A percentile compares a stretch with the other conserved stretches of the same genome.
Evolutionary conservation across 202 grass and related monocot genomes (phyloP).

Genomic region (Thinopyrum obtusiflorum): DNA sequence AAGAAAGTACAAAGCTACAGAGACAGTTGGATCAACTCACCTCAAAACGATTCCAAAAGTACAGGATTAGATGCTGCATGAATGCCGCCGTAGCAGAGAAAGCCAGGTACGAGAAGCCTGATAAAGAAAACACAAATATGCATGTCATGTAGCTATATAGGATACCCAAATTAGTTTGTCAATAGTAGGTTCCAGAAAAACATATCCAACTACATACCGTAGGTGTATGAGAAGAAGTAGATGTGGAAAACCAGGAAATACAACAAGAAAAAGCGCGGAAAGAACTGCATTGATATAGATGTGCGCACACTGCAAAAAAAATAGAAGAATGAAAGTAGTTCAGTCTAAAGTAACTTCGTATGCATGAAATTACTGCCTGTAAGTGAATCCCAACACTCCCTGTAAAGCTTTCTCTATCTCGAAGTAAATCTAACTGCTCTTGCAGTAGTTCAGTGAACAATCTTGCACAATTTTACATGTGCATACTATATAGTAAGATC

Average conservation of each 20-base stretch:
- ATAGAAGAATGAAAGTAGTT: conserved; percentile 18
- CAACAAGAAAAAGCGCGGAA: conserved; percentile 98
- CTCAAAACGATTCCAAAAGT: conserved; percentile 99
- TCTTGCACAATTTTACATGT: background rate
- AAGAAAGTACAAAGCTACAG: conserved; percentile 12
- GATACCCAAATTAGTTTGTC: background rate
- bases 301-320: conserved; percentile 73
- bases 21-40: conserved; percentile 35
- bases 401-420: background rate
- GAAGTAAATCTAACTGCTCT: background rate
- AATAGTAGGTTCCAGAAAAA: background rate
- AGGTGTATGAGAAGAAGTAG: conserved; percentile 97
- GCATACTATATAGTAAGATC: background rate
- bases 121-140: conserved; percentile 16
- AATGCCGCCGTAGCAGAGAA: conserved; percentile 94
- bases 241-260: conserved; percentile 99
- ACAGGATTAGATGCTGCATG: conserved; percentile 98
- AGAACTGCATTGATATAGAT: conserved; percentile 99
- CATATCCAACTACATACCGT: conserved; percentile 48
- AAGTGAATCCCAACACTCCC: background rate
- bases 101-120: conserved; percentile 96
- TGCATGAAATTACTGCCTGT: background rate
- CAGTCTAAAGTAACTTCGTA: conserved; percentile 21
- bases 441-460: conserved; percentile 7
- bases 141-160: conserved; percentile 9